Conservation (phyloP, 1,284 basidiomycete species). For the Malassezia nana region DNA sequence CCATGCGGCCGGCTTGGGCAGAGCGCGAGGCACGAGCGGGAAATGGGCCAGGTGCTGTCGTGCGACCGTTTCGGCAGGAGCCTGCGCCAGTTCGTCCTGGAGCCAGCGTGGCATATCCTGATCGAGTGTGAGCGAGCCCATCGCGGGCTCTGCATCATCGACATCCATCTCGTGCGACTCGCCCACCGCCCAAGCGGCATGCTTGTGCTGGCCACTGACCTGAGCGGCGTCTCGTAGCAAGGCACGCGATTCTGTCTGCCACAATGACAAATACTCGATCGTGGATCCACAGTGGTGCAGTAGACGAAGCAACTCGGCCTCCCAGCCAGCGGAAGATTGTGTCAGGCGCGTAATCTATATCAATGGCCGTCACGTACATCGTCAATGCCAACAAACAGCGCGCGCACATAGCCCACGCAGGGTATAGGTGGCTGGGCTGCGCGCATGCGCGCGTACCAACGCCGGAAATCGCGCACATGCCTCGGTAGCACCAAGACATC, state of each 20-base stretch:
- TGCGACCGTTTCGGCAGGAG: slow-evolving; percentile 26
- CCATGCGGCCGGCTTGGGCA: slow-evolving; percentile 4
- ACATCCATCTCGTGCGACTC: slow-evolving; percentile 13
- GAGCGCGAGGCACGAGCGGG: slow-evolving; percentile 8
- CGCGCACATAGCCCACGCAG: slow-evolving; percentile 30
- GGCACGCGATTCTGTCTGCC: slow-evolving; percentile 39
- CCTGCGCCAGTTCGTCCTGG: slow-evolving; percentile 26
- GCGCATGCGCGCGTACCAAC: slow-evolving; percentile 34
- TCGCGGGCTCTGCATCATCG: slow-evolving; percentile 1
- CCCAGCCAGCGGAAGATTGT: slow-evolving; percentile 41
- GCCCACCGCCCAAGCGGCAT: slow-evolving; percentile 31
- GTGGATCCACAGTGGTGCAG: slow-evolving; percentile 37
- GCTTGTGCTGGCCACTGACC: slow-evolving; percentile 16
- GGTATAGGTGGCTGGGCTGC: slow-evolving; percentile 29
- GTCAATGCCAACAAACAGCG: slow-evolving; percentile 32
- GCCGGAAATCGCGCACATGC: slow-evolving; percentile 42
- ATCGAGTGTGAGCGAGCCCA: slow-evolving; percentile 12
- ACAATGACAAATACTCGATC: slow-evolving; percentile 35
- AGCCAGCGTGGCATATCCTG: slow-evolving; percentile 44
- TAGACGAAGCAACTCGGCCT: slow-evolving; percentile 36
- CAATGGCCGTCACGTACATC: slow-evolving; percentile 21
- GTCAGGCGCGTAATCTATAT: slow-evolving; percentile 33
- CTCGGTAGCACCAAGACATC: slow-evolving; percentile 37
- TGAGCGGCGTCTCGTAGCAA: slow-evolving; percentile 41
- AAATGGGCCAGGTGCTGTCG: slow-evolving; percentile 35